phyloP scores from a whole-genome alignment of 257 asterid genomes.

The Gentiana straminea region DNA sequence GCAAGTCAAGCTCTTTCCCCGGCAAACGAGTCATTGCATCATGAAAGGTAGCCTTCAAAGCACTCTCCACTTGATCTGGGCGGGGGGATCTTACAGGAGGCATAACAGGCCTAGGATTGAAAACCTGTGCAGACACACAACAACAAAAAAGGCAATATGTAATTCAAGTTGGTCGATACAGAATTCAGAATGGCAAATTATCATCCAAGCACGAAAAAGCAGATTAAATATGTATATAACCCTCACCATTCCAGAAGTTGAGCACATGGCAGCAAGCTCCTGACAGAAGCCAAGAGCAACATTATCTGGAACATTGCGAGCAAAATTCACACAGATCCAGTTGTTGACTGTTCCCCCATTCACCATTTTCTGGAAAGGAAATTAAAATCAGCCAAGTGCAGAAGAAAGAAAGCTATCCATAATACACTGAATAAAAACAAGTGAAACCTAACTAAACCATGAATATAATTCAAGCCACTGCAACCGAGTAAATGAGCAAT shows the following conservation, averaged over 20 bases:
- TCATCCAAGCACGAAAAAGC: no score
- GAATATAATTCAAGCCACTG: no score
- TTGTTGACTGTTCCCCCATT: conserved; percentile 77
- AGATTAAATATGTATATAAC: background rate
- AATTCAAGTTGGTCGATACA: background rate
- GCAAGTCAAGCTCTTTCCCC: conserved; percentile 80
- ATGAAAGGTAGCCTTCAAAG: conserved; percentile 54
- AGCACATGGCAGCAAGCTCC: conserved; percentile 94
- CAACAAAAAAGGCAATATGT: conserved; percentile 5
- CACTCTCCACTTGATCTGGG: conserved; percentile 84
- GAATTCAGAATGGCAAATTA: background rate
- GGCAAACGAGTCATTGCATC: conserved; percentile 56
- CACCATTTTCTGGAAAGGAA: conserved; percentile 66
- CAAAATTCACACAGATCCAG: conserved; percentile 88
- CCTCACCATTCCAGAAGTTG: conserved; percentile 84
- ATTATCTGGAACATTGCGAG: conserved; percentile 64
- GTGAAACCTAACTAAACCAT: no score
- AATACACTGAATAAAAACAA: no score
- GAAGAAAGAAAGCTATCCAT: no score
- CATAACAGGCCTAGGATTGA: conserved; percentile 65
- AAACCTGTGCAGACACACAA: conserved; percentile 30
- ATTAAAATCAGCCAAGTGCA: background rate
- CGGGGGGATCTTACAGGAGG: conserved; percentile 57
- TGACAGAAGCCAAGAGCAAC: conserved; percentile 59
- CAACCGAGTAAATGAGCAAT: no score